phyloP scores from a whole-genome alignment of 1,284 basidiomycete genomes.

The Ustilago curta region DNA sequence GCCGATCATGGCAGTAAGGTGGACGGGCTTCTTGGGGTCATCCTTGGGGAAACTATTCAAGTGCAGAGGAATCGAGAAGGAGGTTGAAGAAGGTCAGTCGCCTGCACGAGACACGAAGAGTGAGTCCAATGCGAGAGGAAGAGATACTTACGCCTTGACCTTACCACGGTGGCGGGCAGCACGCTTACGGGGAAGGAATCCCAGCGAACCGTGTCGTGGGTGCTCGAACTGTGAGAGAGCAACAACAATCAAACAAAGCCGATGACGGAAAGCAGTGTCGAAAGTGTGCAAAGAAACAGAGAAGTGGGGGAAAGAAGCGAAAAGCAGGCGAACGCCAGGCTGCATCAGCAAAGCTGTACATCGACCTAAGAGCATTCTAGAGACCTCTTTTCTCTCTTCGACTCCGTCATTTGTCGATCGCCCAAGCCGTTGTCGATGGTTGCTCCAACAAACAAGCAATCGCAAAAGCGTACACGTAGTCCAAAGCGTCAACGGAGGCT shows the following conservation, averaged over 20 bases:
- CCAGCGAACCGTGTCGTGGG: conserved; percentile 69
- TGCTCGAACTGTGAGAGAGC: conserved; percentile 64
- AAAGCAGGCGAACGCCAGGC: conserved; percentile 55
- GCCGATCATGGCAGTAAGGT: conserved; percentile 97
- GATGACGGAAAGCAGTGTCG: conserved; percentile 13
- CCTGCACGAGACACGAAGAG: not conserved
- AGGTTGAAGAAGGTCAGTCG: not conserved
- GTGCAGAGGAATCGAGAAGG: not conserved
- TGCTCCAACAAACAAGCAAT: not conserved
- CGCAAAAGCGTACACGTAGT: not conserved
- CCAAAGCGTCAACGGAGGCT: not conserved
- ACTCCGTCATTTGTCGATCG: conserved; percentile 21
- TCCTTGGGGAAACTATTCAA: conserved; percentile 75
- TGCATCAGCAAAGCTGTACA: conserved; percentile 61
- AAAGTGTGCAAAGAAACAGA: conserved; percentile 10
- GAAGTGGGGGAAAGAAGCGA: conserved; percentile 42
- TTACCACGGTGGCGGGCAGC: conserved; percentile 69
- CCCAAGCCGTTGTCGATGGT: not conserved
- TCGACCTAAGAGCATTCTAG: conserved; percentile 55
- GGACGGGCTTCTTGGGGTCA: conserved; percentile 98
- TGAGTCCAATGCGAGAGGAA: not conserved
- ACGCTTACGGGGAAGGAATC: conserved; percentile 70
- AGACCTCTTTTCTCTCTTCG: conserved; percentile 35
- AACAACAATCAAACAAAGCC: conserved; percentile 15
- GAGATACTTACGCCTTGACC: conserved; percentile 62